Conservation (phyloP, 805 yeast genomes). For the Starmerella vitae region DNA sequence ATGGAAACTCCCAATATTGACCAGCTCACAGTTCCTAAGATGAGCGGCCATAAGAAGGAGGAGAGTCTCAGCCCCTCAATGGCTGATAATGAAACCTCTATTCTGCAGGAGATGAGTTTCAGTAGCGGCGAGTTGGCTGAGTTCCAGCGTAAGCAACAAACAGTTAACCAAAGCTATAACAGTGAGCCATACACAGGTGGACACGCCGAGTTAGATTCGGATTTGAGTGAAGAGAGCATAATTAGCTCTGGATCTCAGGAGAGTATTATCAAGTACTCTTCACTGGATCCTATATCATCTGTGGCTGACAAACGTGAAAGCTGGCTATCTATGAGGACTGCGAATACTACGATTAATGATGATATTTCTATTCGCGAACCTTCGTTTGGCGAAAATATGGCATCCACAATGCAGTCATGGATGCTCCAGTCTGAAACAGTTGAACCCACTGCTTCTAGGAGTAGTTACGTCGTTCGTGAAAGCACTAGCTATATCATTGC, state of each 20-base stretch:
- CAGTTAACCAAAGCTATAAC: background rate
- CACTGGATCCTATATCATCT: slow-evolving; percentile 1
- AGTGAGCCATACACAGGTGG: background rate
- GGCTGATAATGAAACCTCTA: slow-evolving; percentile 7
- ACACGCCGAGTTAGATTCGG: slow-evolving; percentile 13
- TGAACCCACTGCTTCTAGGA: background rate
- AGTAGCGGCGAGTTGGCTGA: slow-evolving; percentile 5
- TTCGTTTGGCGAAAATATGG: slow-evolving; percentile 16
- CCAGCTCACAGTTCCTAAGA: background rate
- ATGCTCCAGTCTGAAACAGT: background rate
- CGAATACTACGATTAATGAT: background rate
- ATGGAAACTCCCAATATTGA: slow-evolving; percentile 1
- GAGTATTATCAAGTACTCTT: background rate
- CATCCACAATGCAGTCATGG: slow-evolving; percentile 12
- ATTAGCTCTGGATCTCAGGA: background rate
- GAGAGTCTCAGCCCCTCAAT: background rate
- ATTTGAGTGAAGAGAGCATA: slow-evolving; percentile 10
- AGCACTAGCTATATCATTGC: slow-evolving; percentile 17
- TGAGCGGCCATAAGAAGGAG: background rate
- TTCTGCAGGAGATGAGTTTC: slow-evolving; percentile 11
- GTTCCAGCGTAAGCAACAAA: slow-evolving; percentile 2
- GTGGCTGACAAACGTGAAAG: slow-evolving; percentile 1
- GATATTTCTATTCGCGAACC: slow-evolving; percentile 13
- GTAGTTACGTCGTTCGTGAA: slow-evolving; percentile 14
- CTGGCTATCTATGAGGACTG: slow-evolving; percentile 1